Evolutionary conservation across 208 protist species (phyloP).

Genomic region (Phytomonas sp.): DNA sequence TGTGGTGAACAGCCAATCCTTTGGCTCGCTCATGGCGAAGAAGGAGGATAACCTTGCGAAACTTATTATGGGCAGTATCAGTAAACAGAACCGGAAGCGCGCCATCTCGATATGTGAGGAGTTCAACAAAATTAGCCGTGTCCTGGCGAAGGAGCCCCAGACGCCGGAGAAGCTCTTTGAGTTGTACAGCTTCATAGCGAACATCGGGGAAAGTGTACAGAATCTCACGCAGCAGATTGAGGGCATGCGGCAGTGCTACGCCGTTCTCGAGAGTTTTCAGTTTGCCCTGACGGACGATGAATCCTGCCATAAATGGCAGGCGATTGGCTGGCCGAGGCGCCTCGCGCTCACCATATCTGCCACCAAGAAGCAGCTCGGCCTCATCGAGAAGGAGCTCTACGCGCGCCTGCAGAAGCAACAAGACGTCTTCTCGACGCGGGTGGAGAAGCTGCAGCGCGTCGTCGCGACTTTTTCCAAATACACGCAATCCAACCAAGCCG

Average conservation of each 20-base stretch:
- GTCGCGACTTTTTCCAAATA: slow-evolving; percentile 91
- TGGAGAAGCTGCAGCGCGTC: slow-evolving; percentile 88
- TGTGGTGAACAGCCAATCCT: slow-evolving; percentile 90
- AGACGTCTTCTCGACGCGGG: slow-evolving; percentile 91
- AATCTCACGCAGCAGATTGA: slow-evolving; percentile 78
- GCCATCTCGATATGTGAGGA: slow-evolving; percentile 63
- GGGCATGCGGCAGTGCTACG: slow-evolving; percentile 88
- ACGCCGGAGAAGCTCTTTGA: slow-evolving; percentile 88
- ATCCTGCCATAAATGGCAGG: slow-evolving; percentile 90
- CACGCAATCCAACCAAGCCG: slow-evolving; percentile 83
- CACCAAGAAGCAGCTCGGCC: slow-evolving; percentile 85
- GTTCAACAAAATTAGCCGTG: slow-evolving; percentile 82
- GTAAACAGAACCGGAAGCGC: slow-evolving; percentile 68
- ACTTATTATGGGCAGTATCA: slow-evolving; percentile 89
- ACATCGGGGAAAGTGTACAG: slow-evolving; percentile 62
- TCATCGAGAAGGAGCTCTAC: slow-evolving; percentile 88
- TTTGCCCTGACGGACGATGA: slow-evolving; percentile 90
- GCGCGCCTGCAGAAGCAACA: slow-evolving; percentile 85
- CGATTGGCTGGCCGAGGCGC: slow-evolving; percentile 90
- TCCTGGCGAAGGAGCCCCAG: slow-evolving; percentile 77
- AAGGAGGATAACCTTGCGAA: slow-evolving; percentile 91
- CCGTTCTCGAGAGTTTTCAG: slow-evolving; percentile 91
- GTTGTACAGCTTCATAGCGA: slow-evolving; percentile 85
- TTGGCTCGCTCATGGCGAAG: slow-evolving; percentile 89
- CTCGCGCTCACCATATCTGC: slow-evolving; percentile 66